These are phyloP conservation scores for Cutaneotrichosporon dermatis DNA, from an alignment of 1,284 basidiomycete genomes.

Conservation along the genomic window DNA sequence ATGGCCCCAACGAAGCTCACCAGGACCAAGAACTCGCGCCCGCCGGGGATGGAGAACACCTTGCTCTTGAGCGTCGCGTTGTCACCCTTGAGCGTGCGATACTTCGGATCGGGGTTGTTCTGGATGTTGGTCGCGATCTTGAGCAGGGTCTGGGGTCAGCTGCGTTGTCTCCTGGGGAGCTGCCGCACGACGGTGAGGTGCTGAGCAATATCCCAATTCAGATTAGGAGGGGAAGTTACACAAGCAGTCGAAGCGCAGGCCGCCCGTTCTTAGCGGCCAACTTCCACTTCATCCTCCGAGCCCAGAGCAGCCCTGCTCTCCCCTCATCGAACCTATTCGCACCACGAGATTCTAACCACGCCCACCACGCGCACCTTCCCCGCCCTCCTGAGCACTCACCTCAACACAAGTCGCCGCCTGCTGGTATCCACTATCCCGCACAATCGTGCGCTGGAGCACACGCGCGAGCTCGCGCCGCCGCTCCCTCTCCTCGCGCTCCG, in stretches of 20 bases:
- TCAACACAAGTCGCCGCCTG: constrained; percentile 38
- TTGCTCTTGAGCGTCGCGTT: constrained; percentile 38
- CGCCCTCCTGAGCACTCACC: constrained; percentile 27
- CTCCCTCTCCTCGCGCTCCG: constrained; percentile 25
- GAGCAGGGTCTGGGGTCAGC: constrained; percentile 35
- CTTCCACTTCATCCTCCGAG: too few relatives aligned
- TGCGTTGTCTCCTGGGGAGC: background rate
- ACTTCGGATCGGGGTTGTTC: constrained; percentile 37
- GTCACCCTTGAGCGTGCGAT: constrained; percentile 31
- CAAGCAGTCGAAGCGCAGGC: too few relatives aligned
- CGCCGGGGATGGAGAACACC: constrained; percentile 36
- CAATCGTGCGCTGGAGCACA: constrained; percentile 38
- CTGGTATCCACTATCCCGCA: constrained; percentile 41
- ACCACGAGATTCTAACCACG: too few relatives aligned
- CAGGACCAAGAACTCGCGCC: constrained; percentile 41
- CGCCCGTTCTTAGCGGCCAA: too few relatives aligned
- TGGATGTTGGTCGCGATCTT: constrained; percentile 44
- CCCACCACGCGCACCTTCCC: too few relatives aligned
- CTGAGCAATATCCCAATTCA: too few relatives aligned
- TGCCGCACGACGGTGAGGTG: background rate
- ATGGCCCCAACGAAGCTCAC: constrained; percentile 22
- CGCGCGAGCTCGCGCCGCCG: constrained; percentile 29
- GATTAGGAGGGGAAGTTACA: too few relatives aligned
- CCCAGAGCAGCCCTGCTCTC: too few relatives aligned
- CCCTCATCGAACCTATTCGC: too few relatives aligned